These are phyloP conservation scores for Groenewaldozyma salmanticensis DNA, from an alignment of 805 yeast species.

Conservation along the genomic window DNA sequence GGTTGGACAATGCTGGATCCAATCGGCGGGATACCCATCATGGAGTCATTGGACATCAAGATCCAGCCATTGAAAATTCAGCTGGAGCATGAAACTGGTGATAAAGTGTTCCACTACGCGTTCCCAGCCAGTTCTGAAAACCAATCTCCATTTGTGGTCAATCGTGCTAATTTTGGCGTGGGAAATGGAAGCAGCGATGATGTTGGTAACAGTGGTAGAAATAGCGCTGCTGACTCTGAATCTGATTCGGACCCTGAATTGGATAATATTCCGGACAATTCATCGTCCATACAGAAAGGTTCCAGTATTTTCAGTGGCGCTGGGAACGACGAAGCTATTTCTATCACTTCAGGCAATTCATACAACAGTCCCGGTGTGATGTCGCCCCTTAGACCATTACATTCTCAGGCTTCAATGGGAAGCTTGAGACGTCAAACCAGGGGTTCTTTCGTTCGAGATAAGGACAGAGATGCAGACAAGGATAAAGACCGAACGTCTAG, in stretches of 20 bases:
- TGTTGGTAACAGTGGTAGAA: background rate
- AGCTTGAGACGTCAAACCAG: background rate
- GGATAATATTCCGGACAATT: conserved; percentile 2
- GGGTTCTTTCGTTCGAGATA: background rate
- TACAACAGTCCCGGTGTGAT: no score
- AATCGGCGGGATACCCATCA: conserved; percentile 83
- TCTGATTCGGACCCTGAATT: conserved; percentile 2
- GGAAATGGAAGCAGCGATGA: conserved; percentile 7
- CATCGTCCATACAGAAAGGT: background rate
- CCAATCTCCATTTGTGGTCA: conserved; percentile 19
- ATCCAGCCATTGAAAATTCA: conserved; percentile 62
- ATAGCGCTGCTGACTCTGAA: background rate
- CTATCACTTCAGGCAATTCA: background rate
- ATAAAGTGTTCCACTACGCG: conserved; percentile 52
- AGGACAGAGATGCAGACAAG: no score
- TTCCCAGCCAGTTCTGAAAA: conserved; percentile 45
- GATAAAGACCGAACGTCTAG: no score
- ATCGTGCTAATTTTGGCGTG: conserved; percentile 4
- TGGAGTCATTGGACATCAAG: conserved; percentile 51
- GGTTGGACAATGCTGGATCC: conserved; percentile 77
- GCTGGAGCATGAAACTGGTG: conserved; percentile 63
- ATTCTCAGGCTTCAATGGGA: background rate
- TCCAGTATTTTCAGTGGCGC: background rate
- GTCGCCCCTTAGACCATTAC: background rate
- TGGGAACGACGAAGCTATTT: background rate